Percentiles rank a stretch among this genome's conserved stretches.
phyloP scores from a whole-genome alignment of 441 rosid species.

The Populus hybrid region DNA sequence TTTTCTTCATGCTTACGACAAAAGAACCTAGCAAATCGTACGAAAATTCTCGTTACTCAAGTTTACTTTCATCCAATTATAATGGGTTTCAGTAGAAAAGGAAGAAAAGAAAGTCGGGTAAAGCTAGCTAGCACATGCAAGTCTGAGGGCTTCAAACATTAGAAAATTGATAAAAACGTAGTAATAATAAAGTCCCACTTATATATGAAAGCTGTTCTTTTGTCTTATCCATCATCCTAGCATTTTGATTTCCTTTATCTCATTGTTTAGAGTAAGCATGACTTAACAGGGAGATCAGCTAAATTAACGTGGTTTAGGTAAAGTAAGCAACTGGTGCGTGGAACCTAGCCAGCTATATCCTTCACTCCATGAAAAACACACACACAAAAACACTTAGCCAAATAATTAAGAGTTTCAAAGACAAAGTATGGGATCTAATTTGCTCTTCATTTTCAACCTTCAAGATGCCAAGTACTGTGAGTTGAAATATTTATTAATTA shows the following conservation, averaged over 20 bases:
- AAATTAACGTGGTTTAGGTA: neutral
- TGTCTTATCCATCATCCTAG: neutral
- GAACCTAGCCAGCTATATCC: neutral
- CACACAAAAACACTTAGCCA: neutral
- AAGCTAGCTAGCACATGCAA: neutral
- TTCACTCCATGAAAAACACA: neutral
- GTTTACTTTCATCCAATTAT: neutral
- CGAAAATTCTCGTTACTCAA: neutral
- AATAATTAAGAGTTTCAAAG: neutral
- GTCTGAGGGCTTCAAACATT: neutral
- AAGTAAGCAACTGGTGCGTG: neutral
- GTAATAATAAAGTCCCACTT: neutral
- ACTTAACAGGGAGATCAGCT: neutral
- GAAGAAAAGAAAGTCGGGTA: neutral
- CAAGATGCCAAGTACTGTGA: neutral
- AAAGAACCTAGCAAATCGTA: neutral
- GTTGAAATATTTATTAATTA: neutral
- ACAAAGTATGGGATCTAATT: neutral
- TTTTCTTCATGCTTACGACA: neutral
- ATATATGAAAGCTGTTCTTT: neutral
- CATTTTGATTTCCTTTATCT: neutral
- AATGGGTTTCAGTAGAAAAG: neutral
- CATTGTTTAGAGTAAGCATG: neutral
- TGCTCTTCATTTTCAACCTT: neutral
- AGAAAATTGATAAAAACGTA: too few relatives aligned